phyloP scores from a whole-genome alignment of 306 rosid genomes.

The Alnus rubra region DNA sequence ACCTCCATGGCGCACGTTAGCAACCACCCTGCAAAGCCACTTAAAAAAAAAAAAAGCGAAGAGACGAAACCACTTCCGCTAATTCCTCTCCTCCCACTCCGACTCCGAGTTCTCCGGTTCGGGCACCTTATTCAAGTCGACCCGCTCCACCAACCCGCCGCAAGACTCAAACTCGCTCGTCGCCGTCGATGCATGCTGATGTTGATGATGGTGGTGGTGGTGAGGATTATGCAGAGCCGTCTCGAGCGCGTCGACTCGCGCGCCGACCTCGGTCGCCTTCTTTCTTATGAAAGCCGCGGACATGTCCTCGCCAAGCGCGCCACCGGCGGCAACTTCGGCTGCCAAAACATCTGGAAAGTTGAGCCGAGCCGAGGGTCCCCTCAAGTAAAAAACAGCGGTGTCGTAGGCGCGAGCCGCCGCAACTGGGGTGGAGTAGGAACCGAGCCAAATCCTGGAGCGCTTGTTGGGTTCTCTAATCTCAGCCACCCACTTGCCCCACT shows the following conservation, averaged over 20 bases:
- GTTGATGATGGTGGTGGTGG: conserved; percentile 14
- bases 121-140: conserved; percentile 82
- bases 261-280: conserved; percentile 92
- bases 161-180: conserved; percentile 32
- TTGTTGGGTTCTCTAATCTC: conserved; percentile 97
- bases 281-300: conserved; percentile 88
- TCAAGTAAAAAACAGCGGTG: conserved; percentile 82
- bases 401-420: conserved; percentile 99
- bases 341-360: conserved; percentile 73
- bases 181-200: conserved; percentile 19
- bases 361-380: conserved; percentile 91
- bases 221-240: conserved; percentile 49
- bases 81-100: conserved; percentile 59
- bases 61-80: background rate
- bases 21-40: conserved; percentile 14
- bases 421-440: conserved; percentile 87
- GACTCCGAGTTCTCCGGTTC: conserved; percentile 78
- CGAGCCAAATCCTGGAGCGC: conserved; percentile 96
- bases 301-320: conserved; percentile 42
- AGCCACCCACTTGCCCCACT: conserved; percentile 99
- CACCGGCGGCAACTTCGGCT: conserved; percentile 34
- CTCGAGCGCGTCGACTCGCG: conserved; percentile 83
- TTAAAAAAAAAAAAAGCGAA: background rate
- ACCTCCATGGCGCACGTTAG: conserved; percentile 49
- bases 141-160: conserved; percentile 52